phyloP scores from a whole-genome alignment of 148 eudicot genomes.

The Gaultheria prostrata region DNA sequence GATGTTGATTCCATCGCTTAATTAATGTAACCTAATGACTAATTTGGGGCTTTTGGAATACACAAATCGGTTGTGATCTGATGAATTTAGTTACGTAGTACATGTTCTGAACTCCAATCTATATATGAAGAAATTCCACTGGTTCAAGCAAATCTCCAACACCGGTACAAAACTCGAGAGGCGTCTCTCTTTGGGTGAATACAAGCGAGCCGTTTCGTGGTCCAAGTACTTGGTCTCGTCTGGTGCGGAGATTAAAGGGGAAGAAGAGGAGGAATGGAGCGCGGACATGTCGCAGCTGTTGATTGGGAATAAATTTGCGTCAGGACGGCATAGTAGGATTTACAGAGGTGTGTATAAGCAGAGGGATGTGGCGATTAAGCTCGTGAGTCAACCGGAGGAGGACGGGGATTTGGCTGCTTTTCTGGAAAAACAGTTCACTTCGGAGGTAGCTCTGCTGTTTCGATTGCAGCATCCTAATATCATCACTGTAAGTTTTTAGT shows the following conservation, averaged over 20 bases:
- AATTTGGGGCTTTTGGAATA: slow-evolving; percentile 1
- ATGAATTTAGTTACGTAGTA: not conserved
- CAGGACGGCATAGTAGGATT: slow-evolving; percentile 90
- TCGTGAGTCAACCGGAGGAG: slow-evolving; percentile 89
- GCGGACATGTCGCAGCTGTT: slow-evolving; percentile 93
- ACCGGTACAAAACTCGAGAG: slow-evolving; percentile 43
- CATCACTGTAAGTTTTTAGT: slow-evolving; percentile 58
- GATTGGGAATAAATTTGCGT: slow-evolving; percentile 79
- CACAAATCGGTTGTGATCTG: not conserved
- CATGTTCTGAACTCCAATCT: not conserved
- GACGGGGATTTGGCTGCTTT: slow-evolving; percentile 72
- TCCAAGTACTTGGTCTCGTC: slow-evolving; percentile 84
- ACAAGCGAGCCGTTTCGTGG: slow-evolving; percentile 82
- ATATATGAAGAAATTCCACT: slow-evolving; percentile 65
- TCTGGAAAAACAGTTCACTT: slow-evolving; percentile 71
- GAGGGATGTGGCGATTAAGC: slow-evolving; percentile 89
- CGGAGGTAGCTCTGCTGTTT: slow-evolving; percentile 78
- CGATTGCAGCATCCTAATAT: slow-evolving; percentile 74
- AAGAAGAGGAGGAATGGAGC: slow-evolving; percentile 77
- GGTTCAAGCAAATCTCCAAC: slow-evolving; percentile 60
- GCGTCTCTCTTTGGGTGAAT: slow-evolving; percentile 74
- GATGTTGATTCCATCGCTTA: not conserved
- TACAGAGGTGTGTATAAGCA: slow-evolving; percentile 85
- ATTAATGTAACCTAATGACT: not conserved
- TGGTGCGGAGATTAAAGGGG: slow-evolving; percentile 81